Conservation (phyloP, 495 filamentous ascomycete species). For the Tuber umbilicatum region DNA sequence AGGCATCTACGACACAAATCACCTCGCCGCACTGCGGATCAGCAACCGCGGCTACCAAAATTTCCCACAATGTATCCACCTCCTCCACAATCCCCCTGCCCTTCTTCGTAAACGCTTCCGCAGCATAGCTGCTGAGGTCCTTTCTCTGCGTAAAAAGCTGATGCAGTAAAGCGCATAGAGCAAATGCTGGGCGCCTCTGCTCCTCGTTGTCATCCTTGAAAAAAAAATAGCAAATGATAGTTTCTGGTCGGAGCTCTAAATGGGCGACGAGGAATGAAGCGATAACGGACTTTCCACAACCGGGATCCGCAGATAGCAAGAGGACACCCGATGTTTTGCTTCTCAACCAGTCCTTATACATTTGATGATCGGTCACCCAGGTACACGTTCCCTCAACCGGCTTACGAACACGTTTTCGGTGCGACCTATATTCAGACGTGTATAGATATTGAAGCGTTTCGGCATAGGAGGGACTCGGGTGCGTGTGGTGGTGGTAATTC, state of each 20-base stretch:
- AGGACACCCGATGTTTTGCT: slow-evolving; percentile 38
- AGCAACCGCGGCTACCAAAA: slow-evolving; percentile 24
- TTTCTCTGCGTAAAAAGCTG: slow-evolving; percentile 41
- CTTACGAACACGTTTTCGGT: slow-evolving; percentile 38
- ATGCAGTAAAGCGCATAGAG: slow-evolving; percentile 44
- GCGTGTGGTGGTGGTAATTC: not conserved
- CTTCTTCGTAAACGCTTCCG: slow-evolving; percentile 25
- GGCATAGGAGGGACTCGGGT: not conserved
- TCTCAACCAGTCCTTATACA: slow-evolving; percentile 42
- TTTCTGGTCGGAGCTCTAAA: slow-evolving; percentile 20
- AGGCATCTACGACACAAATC: slow-evolving; percentile 45
- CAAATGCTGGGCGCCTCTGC: slow-evolving; percentile 28
- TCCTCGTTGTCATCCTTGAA: slow-evolving; percentile 43
- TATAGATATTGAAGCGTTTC: not conserved
- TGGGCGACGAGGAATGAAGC: slow-evolving; percentile 42
- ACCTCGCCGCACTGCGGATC: slow-evolving; percentile 35
- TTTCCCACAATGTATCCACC: slow-evolving; percentile 41
- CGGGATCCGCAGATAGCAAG: slow-evolving; percentile 46
- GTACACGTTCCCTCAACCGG: slow-evolving; percentile 43
- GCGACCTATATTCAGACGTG: slow-evolving; percentile 37
- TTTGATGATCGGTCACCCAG: slow-evolving; percentile 44
- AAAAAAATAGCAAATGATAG: slow-evolving; percentile 45
- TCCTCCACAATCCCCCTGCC: slow-evolving; percentile 38
- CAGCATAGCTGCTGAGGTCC: slow-evolving; percentile 34
- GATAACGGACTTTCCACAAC: slow-evolving; percentile 48